phyloP scores from a whole-genome alignment of 495 filamentous ascomycete species.

The Baudoinia panamericana region DNA sequence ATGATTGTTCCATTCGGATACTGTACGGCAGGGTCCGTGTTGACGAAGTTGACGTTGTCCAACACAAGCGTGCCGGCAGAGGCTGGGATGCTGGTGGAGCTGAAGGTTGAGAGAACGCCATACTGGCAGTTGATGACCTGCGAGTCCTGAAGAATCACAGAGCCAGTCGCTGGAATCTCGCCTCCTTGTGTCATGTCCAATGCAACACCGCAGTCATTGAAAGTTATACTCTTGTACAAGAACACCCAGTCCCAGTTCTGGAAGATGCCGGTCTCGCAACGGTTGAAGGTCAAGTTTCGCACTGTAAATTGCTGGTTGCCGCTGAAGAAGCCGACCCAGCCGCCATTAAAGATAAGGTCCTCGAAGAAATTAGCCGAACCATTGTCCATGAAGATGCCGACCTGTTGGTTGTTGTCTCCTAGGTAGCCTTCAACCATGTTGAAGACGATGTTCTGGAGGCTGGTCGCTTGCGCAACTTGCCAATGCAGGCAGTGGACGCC shows the following conservation, averaged over 20 bases:
- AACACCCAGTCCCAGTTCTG: conserved; percentile 96
- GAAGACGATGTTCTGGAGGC: conserved; percentile 31
- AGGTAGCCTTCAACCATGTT: conserved; percentile 23
- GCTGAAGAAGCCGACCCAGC: conserved; percentile 69
- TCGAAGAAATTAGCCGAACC: conserved; percentile 30
- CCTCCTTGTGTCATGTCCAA: conserved; percentile 64
- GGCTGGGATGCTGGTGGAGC: conserved; percentile 38
- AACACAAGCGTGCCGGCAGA: conserved; percentile 69
- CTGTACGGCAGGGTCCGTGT: conserved; percentile 42
- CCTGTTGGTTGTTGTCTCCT: conserved; percentile 17
- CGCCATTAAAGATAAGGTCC: conserved; percentile 68
- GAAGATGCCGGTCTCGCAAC: conserved; percentile 76
- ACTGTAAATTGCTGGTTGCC: conserved; percentile 95
- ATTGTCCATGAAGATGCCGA: conserved; percentile 36
- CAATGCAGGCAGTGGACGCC: conserved; percentile 30
- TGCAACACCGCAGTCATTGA: conserved; percentile 69
- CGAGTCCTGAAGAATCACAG: conserved; percentile 70
- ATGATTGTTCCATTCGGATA: conserved; percentile 42
- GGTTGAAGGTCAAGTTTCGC: conserved; percentile 80
- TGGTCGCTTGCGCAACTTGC: conserved; percentile 35
- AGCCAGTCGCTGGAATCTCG: conserved; percentile 56
- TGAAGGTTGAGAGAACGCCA: conserved; percentile 62
- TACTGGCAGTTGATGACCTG: conserved; percentile 57
- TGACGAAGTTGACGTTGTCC: conserved; percentile 72
- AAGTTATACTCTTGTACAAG: conserved; percentile 66